Conservation (phyloP, 2,329 filamentous ascomycete genomes). For the Penicillium freii region DNA sequence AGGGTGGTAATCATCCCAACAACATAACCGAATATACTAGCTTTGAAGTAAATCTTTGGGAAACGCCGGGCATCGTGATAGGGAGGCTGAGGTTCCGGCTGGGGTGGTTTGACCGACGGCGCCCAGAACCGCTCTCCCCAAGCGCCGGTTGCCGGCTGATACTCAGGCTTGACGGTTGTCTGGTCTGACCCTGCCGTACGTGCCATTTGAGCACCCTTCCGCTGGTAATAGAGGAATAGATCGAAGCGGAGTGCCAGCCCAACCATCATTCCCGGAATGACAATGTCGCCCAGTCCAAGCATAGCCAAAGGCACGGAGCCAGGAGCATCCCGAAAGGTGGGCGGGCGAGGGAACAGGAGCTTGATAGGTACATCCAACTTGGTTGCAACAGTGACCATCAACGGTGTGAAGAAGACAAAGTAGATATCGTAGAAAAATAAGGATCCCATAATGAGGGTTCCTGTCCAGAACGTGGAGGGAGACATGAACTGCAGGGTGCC, state of each 20-base stretch:
- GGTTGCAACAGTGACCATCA: slow-evolving; percentile 68
- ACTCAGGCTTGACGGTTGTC: slow-evolving; percentile 35
- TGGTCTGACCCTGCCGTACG: slow-evolving; percentile 21
- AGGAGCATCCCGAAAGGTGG: slow-evolving; percentile 46
- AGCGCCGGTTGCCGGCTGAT: slow-evolving; percentile 61
- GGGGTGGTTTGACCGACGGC: slow-evolving; percentile 28
- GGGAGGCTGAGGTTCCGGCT: slow-evolving; percentile 33
- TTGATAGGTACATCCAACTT: slow-evolving; percentile 91
- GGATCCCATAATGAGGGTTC: slow-evolving; percentile 70
- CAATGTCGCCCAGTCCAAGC: slow-evolving; percentile 91
- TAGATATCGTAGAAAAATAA: slow-evolving; percentile 95
- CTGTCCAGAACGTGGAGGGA: slow-evolving; percentile 81
- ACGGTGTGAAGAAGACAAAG: slow-evolving; percentile 55
- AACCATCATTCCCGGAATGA: slow-evolving; percentile 87
- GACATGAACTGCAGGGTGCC: slow-evolving; percentile 78
- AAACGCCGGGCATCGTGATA: slow-evolving; percentile 55
- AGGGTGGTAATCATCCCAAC: slow-evolving; percentile 75
- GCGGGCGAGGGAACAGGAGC: slow-evolving; percentile 73
- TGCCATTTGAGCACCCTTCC: slow-evolving; percentile 53
- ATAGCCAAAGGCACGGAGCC: slow-evolving; percentile 59
- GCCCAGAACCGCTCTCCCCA: slow-evolving; percentile 89
- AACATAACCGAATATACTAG: slow-evolving; percentile 72
- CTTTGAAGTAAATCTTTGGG: slow-evolving; percentile 80
- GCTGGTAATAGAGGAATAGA: slow-evolving; percentile 76
- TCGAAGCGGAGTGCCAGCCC: slow-evolving; percentile 88